phyloP scores from a whole-genome alignment of 1,284 basidiomycete genomes.

The Sanghuangporus sanghuang region DNA sequence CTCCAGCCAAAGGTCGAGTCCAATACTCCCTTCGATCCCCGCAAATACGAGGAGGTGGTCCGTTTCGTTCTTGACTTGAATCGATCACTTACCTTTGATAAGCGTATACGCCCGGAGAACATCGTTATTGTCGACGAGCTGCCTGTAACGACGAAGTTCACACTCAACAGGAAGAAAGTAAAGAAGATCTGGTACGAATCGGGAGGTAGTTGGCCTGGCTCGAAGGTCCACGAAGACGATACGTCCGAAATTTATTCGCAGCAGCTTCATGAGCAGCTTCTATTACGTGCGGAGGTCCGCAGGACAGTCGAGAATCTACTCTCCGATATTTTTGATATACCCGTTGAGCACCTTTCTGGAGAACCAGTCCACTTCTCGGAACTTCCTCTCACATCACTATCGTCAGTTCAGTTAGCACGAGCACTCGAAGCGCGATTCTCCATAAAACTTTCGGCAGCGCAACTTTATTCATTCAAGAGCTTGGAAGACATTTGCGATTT shows the following conservation, averaged over 20 bases:
- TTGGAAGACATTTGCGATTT: constrained; percentile 6
- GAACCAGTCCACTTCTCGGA: background rate
- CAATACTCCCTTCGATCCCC: background rate
- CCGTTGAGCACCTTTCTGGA: background rate
- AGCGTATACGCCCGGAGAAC: constrained; percentile 15
- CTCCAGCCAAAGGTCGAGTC: constrained; percentile 1
- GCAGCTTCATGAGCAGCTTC: background rate
- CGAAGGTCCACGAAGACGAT: background rate
- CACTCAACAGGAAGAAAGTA: constrained; percentile 18
- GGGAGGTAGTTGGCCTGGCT: background rate
- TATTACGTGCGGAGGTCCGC: background rate
- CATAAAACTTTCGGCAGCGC: constrained; percentile 1
- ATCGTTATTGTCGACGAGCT: constrained; percentile 18
- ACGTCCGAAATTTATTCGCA: background rate
- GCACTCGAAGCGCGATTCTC: constrained; percentile 13
- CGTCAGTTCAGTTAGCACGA: constrained; percentile 11
- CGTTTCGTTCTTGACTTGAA: constrained; percentile 13
- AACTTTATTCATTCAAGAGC: constrained; percentile 10
- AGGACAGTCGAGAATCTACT: constrained; percentile 1
- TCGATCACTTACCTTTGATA: constrained; percentile 17
- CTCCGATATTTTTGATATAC: constrained; percentile 6
- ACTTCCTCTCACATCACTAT: constrained; percentile 3
- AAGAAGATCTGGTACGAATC: constrained; percentile 10
- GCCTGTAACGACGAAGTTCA: constrained; percentile 18
- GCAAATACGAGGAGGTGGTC: background rate